phyloP scores from a whole-genome alignment of 2,329 filamentous ascomycete genomes.

The Hymenoscyphus fructigenus region DNA sequence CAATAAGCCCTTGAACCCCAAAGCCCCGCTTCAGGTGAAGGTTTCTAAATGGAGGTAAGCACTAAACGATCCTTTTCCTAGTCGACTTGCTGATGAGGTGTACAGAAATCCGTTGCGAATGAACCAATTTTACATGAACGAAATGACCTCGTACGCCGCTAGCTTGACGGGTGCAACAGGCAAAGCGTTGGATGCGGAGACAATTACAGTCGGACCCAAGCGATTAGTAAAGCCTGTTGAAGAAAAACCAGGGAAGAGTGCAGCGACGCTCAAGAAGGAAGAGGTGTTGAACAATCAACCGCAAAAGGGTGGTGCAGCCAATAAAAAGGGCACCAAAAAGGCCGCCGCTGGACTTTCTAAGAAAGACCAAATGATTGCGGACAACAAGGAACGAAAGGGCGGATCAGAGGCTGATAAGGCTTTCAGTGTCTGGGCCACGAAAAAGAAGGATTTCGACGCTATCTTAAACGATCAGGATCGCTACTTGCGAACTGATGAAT shows the following conservation, averaged over 20 bases:
- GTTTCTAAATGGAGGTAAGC: slow-evolving; percentile 37
- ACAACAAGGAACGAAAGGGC: slow-evolving; percentile 35
- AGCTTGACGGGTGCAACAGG: slow-evolving; percentile 66
- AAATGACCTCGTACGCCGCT: slow-evolving; percentile 67
- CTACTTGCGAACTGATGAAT: slow-evolving; percentile 31
- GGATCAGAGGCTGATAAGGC: slow-evolving; percentile 34
- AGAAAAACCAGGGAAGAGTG: slow-evolving; percentile 28
- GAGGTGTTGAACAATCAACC: slow-evolving; percentile 8
- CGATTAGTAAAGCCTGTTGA: slow-evolving; percentile 30
- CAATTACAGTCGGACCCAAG: slow-evolving; percentile 51
- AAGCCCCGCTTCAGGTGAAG: slow-evolving; percentile 43
- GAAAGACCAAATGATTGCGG: slow-evolving; percentile 37
- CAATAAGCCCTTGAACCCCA: slow-evolving; percentile 49
- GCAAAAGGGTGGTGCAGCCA: slow-evolving; percentile 22
- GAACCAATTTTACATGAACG: slow-evolving; percentile 64
- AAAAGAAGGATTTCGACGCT: slow-evolving; percentile 33
- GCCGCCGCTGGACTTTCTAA: slow-evolving; percentile 41
- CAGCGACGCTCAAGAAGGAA: slow-evolving; percentile 27
- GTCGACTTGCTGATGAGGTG: slow-evolving; percentile 5
- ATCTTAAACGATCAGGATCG: slow-evolving; percentile 33
- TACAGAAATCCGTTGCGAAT: slow-evolving; percentile 34
- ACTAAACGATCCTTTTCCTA: background rate
- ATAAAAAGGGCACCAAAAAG: slow-evolving; percentile 38
- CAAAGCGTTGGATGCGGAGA: slow-evolving; percentile 63
- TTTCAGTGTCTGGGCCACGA: slow-evolving; percentile 33